Conservation (phyloP, 257 asterid species). For the Plectranthus barbatus region DNA sequence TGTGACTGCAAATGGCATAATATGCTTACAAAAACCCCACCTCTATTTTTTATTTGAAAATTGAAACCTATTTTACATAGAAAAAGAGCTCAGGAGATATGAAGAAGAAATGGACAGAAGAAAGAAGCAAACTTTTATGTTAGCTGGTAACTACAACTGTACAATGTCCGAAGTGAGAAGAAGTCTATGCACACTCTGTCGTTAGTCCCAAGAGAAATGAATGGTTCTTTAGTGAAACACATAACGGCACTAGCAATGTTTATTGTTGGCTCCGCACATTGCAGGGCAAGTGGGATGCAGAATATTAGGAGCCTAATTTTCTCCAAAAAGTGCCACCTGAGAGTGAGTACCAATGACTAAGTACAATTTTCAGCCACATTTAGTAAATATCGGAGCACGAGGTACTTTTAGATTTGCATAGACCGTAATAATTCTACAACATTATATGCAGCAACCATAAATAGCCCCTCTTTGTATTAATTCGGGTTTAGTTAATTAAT, state of each 20-base stretch:
- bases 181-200: neutral
- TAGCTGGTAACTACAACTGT: slow-evolving; percentile 7
- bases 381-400: neutral
- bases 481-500: neutral
- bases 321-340: neutral
- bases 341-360: neutral
- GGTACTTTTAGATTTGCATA: no score
- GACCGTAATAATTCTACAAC: neutral
- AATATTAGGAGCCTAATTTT: neutral
- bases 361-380: neutral
- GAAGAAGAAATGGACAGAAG: slow-evolving; percentile 6
- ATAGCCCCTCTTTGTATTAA: neutral
- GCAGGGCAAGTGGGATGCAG: slow-evolving; percentile 14
- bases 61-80: neutral
- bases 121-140: neutral
- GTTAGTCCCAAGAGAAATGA: slow-evolving; percentile 24
- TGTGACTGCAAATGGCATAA: slow-evolving; percentile 9
- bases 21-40: neutral
- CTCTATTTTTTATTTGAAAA: neutral
- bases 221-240: slow-evolving; percentile 16
- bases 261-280: slow-evolving; percentile 11
- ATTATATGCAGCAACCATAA: neutral
- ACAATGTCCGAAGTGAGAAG: slow-evolving; percentile 11
- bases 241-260: slow-evolving; percentile 6
- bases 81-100: neutral